phyloP scores from a whole-genome alignment of 768 basidiomycete genomes.

The Amylocystis lapponica region DNA sequence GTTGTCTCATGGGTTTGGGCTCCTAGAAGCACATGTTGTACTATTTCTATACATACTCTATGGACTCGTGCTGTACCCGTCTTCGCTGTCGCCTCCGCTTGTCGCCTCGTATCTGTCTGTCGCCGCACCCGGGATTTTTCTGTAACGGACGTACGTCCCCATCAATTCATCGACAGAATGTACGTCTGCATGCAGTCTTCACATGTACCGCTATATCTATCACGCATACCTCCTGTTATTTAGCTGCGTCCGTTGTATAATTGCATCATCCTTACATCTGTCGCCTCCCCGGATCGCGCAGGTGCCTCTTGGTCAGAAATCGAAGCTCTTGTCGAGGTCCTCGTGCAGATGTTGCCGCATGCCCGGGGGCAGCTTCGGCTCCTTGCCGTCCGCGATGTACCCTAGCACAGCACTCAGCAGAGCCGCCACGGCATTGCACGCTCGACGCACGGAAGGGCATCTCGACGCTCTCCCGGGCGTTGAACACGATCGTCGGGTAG shows the following conservation, averaged over 20 bases:
- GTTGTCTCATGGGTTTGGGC: too few species aligned
- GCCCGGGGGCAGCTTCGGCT: conserved; percentile 80
- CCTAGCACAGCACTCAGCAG: conserved; percentile 23
- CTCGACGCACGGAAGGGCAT: conserved; percentile 88
- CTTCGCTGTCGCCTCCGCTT: too few species aligned
- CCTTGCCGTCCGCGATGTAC: conserved; percentile 42
- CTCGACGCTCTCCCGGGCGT: conserved; percentile 84
- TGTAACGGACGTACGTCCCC: too few species aligned
- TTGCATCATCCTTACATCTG: not conserved
- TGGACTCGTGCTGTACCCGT: too few species aligned
- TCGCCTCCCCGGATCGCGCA: not conserved
- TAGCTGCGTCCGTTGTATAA: not conserved
- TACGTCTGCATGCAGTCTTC: not conserved
- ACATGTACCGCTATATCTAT: not conserved
- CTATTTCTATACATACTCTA: too few species aligned
- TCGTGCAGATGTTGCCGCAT: conserved; percentile 84
- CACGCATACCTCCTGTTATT: not conserved
- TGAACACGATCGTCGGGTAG: conserved; percentile 86
- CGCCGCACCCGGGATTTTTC: too few species aligned
- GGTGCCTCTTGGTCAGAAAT: conserved; percentile 52
- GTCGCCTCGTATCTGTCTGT: too few species aligned
- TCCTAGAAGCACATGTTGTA: not conserved
- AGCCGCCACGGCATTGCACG: not conserved
- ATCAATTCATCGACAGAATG: too few species aligned
- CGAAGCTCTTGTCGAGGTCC: conserved; percentile 84